phyloP scores from a whole-genome alignment of 2,329 filamentous ascomycete species.

The Verticillium nubilum region DNA sequence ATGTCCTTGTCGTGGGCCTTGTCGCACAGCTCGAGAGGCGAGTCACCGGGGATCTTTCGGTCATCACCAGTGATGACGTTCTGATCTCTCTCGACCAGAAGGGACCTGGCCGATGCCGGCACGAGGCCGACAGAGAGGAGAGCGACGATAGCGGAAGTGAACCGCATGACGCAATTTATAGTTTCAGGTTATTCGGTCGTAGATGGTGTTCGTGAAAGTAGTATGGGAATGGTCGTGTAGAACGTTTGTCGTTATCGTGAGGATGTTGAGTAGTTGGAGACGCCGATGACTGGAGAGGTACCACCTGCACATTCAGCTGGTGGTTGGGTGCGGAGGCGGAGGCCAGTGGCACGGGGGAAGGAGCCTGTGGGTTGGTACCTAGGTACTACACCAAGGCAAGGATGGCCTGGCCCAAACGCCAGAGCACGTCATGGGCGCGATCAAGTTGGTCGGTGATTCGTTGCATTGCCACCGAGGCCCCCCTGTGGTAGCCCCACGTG shows the following conservation, averaged over 20 bases:
- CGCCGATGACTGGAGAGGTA: not conserved
- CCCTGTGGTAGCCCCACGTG: not conserved
- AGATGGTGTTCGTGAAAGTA: not conserved
- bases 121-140: slow-evolving; percentile 39
- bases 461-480: not conserved
- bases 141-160: slow-evolving; percentile 36
- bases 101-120: slow-evolving; percentile 35
- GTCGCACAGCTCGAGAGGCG: slow-evolving; percentile 75
- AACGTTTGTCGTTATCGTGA: slow-evolving; percentile 4
- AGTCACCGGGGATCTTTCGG: slow-evolving; percentile 72
- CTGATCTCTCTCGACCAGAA: slow-evolving; percentile 42
- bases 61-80: slow-evolving; percentile 42
- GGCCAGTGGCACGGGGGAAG: slow-evolving; percentile 6
- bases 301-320: slow-evolving; percentile 3
- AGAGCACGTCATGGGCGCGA: slow-evolving; percentile 13
- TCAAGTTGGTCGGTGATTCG: slow-evolving; percentile 9
- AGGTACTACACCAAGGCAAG: too few relatives aligned
- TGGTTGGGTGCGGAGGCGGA: slow-evolving; percentile 8
- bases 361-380: slow-evolving; percentile 8
- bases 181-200: not conserved
- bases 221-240: not conserved
- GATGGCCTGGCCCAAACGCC: slow-evolving; percentile 4
- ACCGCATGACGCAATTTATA: slow-evolving; percentile 26
- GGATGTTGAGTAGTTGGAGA: slow-evolving; percentile 5
- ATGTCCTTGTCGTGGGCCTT: slow-evolving; percentile 63